These are phyloP conservation scores for Eucalyptus leucophloia DNA, from an alignment of 345 rosid genomes.

Conservation along the genomic window DNA sequence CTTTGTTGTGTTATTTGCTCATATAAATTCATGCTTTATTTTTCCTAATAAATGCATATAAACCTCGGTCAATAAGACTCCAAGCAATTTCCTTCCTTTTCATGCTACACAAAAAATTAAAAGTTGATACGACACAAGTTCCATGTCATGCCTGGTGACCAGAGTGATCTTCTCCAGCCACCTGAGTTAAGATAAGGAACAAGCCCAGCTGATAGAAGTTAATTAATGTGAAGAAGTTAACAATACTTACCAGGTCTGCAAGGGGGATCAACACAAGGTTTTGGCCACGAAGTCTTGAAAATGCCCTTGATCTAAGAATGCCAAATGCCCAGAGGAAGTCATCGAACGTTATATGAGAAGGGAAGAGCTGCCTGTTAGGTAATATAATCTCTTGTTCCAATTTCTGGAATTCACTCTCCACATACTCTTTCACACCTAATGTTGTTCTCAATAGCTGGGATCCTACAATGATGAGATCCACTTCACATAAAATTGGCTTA, in stretches of 20 bases:
- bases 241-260: constrained; percentile 66
- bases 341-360: constrained; percentile 44
- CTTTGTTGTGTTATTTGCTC: neutral
- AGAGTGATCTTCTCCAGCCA: neutral
- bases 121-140: neutral
- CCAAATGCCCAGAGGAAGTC: constrained; percentile 91
- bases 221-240: neutral
- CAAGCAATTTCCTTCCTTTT: neutral
- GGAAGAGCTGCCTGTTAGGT: constrained; percentile 54
- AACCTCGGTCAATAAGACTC: neutral
- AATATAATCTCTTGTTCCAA: constrained; percentile 51
- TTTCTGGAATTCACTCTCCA: constrained; percentile 46
- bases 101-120: neutral
- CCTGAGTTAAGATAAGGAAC: neutral
- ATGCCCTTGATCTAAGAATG: constrained; percentile 80
- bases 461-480: constrained; percentile 17
- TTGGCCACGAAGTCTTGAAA: constrained; percentile 82
- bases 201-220: neutral
- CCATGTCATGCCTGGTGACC: neutral
- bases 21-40: neutral
- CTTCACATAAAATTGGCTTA: neutral
- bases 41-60: neutral
- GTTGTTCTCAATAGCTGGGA: constrained; percentile 76
- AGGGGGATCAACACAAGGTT: constrained; percentile 82
- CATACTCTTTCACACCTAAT: constrained; percentile 50